These are phyloP conservation scores for Acer yangbiense DNA, from an alignment of 345 rosid genomes.

Conservation along the genomic window DNA sequence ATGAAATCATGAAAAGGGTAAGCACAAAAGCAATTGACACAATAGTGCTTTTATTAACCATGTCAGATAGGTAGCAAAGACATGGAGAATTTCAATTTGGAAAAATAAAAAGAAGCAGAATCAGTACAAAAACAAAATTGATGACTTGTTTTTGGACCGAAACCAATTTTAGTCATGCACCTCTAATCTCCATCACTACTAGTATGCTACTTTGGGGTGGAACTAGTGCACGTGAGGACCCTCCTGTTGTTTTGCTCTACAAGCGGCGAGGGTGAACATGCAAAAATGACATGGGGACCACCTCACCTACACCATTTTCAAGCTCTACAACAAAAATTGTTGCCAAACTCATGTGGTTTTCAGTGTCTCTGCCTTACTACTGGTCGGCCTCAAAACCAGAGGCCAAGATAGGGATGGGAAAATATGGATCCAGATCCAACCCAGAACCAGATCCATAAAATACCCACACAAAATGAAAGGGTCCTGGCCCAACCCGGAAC, in stretches of 20 bases:
- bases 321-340: background rate
- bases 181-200: background rate
- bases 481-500: too few species aligned
- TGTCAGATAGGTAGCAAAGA: slow-evolving; percentile 15
- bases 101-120: background rate
- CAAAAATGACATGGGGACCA: slow-evolving; percentile 14
- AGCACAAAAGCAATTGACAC: background rate
- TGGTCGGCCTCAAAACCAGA: background rate
- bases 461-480: too few species aligned
- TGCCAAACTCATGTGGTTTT: too few species aligned
- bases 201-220: background rate
- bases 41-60: background rate
- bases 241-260: background rate
- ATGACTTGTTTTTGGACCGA: slow-evolving; percentile 12
- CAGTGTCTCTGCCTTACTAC: background rate
- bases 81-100: slow-evolving; percentile 2
- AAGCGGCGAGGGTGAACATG: slow-evolving; percentile 12
- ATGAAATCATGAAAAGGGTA: slow-evolving; percentile 10
- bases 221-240: too few species aligned
- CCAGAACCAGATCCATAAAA: too few species aligned
- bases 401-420: background rate
- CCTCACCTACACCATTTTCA: background rate
- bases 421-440: too few species aligned
- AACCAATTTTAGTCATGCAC: slow-evolving; percentile 10
- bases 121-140: background rate